phyloP scores from a whole-genome alignment of 805 yeast genomes.

The Kregervanrija delftensis region DNA sequence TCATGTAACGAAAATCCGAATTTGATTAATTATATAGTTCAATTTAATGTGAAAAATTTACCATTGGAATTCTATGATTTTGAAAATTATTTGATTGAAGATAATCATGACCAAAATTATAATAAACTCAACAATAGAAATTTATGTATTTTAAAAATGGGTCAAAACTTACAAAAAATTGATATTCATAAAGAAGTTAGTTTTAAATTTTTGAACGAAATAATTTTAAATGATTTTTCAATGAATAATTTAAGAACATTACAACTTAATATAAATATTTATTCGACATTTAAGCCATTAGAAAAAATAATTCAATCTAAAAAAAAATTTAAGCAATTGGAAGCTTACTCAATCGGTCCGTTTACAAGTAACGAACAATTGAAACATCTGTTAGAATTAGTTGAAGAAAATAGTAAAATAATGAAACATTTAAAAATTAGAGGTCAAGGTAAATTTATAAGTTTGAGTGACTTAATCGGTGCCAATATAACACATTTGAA shows the following conservation, averaged over 20 bases:
- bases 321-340: slow-evolving; percentile 4
- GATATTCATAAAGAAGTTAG: not conserved
- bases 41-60: slow-evolving; percentile 12
- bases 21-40: slow-evolving; percentile 1
- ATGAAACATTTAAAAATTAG: slow-evolving; percentile 3
- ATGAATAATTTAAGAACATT: slow-evolving; percentile 4
- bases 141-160: too few relatives aligned
- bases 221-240: slow-evolving; percentile 4
- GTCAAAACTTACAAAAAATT: too few relatives aligned
- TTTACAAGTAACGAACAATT: slow-evolving; percentile 7
- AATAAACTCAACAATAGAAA: too few relatives aligned
- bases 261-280: slow-evolving; percentile 5
- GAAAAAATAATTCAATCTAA: not conserved
- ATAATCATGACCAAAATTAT: too few relatives aligned
- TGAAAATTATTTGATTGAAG: slow-evolving; percentile 10
- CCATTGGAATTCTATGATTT: slow-evolving; percentile 25
- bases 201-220: slow-evolving; percentile 8
- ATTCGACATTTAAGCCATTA: not conserved
- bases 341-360: slow-evolving; percentile 12
- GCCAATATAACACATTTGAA: not conserved
- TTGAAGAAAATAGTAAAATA: not conserved
- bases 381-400: slow-evolving; percentile 1
- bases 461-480: slow-evolving; percentile 4
- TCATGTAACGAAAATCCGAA: not conserved
- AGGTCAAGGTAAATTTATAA: slow-evolving; percentile 2